These are phyloP conservation scores for Gastrodia elata DNA, from an alignment of 106 monocot species.

Conservation along the genomic window DNA sequence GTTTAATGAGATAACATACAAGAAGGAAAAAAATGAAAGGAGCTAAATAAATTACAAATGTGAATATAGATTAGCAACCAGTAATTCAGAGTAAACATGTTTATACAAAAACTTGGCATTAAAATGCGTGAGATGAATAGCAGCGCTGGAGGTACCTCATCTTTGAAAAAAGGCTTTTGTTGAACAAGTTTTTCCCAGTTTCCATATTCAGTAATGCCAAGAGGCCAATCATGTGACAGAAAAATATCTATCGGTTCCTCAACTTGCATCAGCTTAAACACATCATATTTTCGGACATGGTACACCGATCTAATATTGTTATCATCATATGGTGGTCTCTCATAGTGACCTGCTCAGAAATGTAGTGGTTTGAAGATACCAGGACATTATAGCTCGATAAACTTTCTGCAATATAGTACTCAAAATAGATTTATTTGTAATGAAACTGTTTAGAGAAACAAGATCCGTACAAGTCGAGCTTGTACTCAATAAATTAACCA, in stretches of 20 bases:
- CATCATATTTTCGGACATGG: slow-evolving; percentile 93
- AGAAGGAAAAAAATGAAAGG: not conserved
- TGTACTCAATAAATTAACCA: not conserved
- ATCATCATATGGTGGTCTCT: slow-evolving; percentile 83
- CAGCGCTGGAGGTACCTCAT: slow-evolving; percentile 45
- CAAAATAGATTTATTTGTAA: not conserved
- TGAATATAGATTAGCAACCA: slow-evolving; percentile 2
- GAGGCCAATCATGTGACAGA: slow-evolving; percentile 98
- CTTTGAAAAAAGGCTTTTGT: slow-evolving; percentile 47
- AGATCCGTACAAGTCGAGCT: not conserved
- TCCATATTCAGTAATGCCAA: slow-evolving; percentile 91
- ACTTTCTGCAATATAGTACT: not conserved
- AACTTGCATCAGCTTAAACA: slow-evolving; percentile 81
- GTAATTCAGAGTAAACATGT: not conserved
- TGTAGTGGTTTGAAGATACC: not conserved
- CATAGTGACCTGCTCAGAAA: slow-evolving; percentile 62
- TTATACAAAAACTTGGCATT: not conserved
- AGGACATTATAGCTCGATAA: not conserved
- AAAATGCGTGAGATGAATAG: not conserved
- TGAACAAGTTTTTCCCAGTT: slow-evolving; percentile 64
- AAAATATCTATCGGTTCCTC: slow-evolving; percentile 91
- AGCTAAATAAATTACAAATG: not conserved
- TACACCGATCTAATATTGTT: slow-evolving; percentile 73
- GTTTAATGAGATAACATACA: not conserved
- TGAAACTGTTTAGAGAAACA: slow-evolving; percentile 5